Evolutionary conservation across 495 filamentous ascomycete species (phyloP).

Genomic region (Penicillium riverlandense): DNA sequence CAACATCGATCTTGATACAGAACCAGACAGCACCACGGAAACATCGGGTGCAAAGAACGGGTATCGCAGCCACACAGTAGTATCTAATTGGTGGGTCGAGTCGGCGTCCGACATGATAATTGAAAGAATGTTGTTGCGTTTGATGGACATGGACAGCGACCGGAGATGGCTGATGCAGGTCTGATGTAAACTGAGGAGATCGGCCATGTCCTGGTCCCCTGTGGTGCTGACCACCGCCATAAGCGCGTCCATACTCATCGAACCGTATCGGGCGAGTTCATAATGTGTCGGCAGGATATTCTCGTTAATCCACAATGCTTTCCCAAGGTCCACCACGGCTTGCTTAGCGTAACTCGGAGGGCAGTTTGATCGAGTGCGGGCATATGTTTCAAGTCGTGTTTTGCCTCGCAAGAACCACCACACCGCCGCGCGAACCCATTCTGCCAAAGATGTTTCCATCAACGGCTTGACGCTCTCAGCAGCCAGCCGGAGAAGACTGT

Average conservation of each 20-base stretch:
- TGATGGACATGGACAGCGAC: conserved; percentile 73
- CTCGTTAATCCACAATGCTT: conserved; percentile 73
- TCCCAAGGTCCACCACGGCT: conserved; percentile 72
- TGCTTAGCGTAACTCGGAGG: conserved; percentile 40
- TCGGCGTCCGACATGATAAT: conserved; percentile 35
- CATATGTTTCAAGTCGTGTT: conserved; percentile 59
- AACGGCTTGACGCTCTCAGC: conserved; percentile 62
- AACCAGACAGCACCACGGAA: conserved; percentile 55
- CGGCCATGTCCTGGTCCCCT: conserved; percentile 39
- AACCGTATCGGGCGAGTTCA: conserved; percentile 42
- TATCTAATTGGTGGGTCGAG: conserved; percentile 60
- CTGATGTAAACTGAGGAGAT: conserved; percentile 47
- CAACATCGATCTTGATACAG: conserved; percentile 41
- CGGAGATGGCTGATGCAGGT: conserved; percentile 54
- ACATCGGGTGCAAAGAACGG: conserved; percentile 63
- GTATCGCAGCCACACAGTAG: conserved; percentile 68
- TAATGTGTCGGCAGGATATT: conserved; percentile 51
- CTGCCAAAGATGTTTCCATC: conserved; percentile 47
- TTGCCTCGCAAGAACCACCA: conserved; percentile 90
- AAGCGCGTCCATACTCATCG: conserved; percentile 36
- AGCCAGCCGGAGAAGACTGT: conserved; percentile 60
- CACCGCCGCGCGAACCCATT: conserved; percentile 61
- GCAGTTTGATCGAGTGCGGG: conserved; percentile 49
- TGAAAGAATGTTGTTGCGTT: conserved; percentile 67
- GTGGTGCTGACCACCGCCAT: conserved; percentile 36